Conservation (phyloP, 768 basidiomycete species). For the Phylloporus sp. region DNA sequence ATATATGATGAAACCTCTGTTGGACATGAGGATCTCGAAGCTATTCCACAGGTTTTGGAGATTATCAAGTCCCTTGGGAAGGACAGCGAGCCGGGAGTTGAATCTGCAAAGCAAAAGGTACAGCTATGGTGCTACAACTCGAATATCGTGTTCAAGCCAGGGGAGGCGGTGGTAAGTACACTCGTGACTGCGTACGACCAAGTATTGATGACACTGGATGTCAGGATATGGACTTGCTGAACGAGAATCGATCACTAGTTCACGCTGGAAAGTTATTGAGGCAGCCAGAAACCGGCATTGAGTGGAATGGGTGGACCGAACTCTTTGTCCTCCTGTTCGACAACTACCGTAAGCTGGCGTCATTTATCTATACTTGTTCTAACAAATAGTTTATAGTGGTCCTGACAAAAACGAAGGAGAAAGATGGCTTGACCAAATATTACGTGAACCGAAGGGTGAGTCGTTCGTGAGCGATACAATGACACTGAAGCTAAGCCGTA, state of each 20-base stretch:
- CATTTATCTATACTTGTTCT: slow-evolving; percentile 1
- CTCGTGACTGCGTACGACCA: neutral
- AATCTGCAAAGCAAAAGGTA: slow-evolving; percentile 82
- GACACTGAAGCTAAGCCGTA: neutral
- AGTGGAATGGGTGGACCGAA: slow-evolving; percentile 89
- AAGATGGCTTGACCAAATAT: slow-evolving; percentile 71
- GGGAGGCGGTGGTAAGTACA: slow-evolving; percentile 57
- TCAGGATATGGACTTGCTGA: slow-evolving; percentile 84
- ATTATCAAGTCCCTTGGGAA: slow-evolving; percentile 84
- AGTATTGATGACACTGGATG: slow-evolving; percentile 1
- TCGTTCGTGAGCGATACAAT: neutral
- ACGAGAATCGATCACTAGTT: slow-evolving; percentile 79
- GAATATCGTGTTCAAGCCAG: slow-evolving; percentile 73
- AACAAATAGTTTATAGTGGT: slow-evolving; percentile 54
- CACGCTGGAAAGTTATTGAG: slow-evolving; percentile 79
- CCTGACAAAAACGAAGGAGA: slow-evolving; percentile 81
- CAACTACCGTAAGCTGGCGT: slow-evolving; percentile 72
- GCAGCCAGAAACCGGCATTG: slow-evolving; percentile 84
- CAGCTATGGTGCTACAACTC: slow-evolving; percentile 85
- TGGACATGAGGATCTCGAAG: slow-evolving; percentile 75
- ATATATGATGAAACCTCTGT: slow-evolving; percentile 73
- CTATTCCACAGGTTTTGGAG: slow-evolving; percentile 83
- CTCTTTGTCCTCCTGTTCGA: slow-evolving; percentile 90
- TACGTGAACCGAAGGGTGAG: slow-evolving; percentile 76
- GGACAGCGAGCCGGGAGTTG: slow-evolving; percentile 83